phyloP scores from a whole-genome alignment of 1,284 basidiomycete genomes.

The Naganishia liquefaciens region DNA sequence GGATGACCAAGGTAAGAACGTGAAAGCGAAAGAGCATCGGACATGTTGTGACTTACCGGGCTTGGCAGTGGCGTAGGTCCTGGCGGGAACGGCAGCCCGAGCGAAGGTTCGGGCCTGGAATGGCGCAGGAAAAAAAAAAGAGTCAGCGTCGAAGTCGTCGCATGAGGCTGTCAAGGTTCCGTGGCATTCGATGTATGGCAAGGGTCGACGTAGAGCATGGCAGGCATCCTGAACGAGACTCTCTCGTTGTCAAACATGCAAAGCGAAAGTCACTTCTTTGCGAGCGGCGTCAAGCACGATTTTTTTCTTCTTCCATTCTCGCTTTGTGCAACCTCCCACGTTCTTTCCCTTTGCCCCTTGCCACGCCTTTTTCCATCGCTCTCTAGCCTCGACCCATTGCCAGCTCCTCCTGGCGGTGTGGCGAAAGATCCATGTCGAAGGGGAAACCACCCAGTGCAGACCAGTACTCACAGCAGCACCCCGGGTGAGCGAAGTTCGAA shows the following conservation, averaged over 20 bases:
- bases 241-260: no score
- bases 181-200: no score
- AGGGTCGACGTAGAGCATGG: neutral
- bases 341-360: neutral
- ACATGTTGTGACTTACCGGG: constrained; percentile 66
- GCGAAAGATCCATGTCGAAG: neutral
- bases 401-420: neutral
- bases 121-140: constrained; percentile 15
- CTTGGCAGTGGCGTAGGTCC: constrained; percentile 94
- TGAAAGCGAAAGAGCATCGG: constrained; percentile 20
- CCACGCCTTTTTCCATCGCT: neutral
- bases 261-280: neutral
- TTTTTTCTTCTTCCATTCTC: neutral
- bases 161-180: neutral
- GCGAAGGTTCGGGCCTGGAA: constrained; percentile 53
- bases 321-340: neutral
- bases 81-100: constrained; percentile 63
- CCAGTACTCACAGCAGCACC: constrained; percentile 37
- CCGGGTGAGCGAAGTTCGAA: constrained; percentile 67
- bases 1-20: no score
- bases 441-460: neutral
- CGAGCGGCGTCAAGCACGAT: neutral
- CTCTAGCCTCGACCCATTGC: constrained; percentile 2
- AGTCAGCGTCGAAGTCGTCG: constrained; percentile 15
- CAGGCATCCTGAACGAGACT: neutral